Evolutionary conservation across 2,329 filamentous ascomycete genomes (phyloP).

Genomic region (Clonostachys chloroleuca): DNA sequence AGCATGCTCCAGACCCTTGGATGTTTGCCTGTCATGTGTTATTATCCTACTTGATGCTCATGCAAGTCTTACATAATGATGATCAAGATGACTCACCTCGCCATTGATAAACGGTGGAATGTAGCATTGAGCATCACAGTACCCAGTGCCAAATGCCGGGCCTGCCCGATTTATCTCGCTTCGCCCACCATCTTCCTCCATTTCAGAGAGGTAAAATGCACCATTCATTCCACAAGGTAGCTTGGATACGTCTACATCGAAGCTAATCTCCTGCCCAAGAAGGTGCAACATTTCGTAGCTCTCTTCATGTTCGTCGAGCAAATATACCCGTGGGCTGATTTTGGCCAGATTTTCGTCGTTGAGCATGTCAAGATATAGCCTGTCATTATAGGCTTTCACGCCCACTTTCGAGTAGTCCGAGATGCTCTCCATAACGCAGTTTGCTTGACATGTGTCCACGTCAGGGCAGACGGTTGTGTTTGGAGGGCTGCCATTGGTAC

Average conservation of each 20-base stretch:
- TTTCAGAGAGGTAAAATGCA: conserved; percentile 55
- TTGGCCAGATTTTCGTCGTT: conserved; percentile 11
- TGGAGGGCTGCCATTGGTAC: conserved; percentile 20
- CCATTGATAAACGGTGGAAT: conserved; percentile 46
- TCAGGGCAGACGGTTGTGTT: conserved; percentile 43
- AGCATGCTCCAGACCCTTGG: conserved; percentile 39
- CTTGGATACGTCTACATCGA: conserved; percentile 61
- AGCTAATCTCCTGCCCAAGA: conserved; percentile 57
- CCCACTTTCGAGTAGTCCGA: conserved; percentile 34
- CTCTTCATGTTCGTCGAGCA: conserved; percentile 47
- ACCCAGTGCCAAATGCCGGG: conserved; percentile 57
- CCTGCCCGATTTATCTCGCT: conserved; percentile 51
- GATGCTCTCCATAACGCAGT: conserved; percentile 48
- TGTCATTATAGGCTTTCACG: conserved; percentile 19
- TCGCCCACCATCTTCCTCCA: conserved; percentile 54
- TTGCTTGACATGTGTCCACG: conserved; percentile 42
- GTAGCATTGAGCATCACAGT: conserved; percentile 58
- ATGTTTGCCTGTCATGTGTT: conserved; percentile 25
- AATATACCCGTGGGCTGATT: conserved; percentile 46
- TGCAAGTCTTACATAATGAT: not conserved
- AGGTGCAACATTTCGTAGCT: conserved; percentile 58
- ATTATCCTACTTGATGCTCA: not conserved
- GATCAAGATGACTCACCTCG: conserved; percentile 22
- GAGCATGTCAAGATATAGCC: conserved; percentile 22
- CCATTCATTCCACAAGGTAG: conserved; percentile 66